phyloP scores from a whole-genome alignment of 108 stramenopile species.

The Cyclotella distinguenda region DNA sequence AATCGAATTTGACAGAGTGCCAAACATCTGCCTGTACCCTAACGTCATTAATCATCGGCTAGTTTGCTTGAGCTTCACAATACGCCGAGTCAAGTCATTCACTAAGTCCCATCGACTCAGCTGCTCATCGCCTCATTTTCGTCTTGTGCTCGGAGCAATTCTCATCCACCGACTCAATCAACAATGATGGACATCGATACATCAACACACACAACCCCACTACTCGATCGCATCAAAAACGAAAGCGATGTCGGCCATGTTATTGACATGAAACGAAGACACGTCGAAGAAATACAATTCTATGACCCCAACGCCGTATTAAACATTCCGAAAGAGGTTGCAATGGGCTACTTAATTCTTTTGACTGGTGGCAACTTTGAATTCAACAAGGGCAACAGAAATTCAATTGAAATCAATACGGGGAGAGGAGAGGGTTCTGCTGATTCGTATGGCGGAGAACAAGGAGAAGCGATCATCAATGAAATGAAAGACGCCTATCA shows the following conservation, averaged over 20 bases:
- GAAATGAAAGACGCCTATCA: background rate
- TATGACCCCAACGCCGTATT: conserved; percentile 27
- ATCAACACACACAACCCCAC: background rate
- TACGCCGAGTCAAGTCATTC: too few relatives aligned
- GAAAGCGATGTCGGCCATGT: background rate
- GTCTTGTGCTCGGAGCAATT: too few relatives aligned
- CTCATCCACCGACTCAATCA: background rate
- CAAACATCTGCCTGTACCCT: too few relatives aligned
- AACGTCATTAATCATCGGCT: too few relatives aligned
- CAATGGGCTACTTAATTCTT: conserved; percentile 39
- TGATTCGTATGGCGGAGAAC: background rate
- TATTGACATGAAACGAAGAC: background rate
- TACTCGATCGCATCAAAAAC: background rate
- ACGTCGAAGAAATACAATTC: conserved; percentile 20
- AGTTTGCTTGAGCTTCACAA: too few relatives aligned
- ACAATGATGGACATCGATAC: background rate
- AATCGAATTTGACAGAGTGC: too few relatives aligned
- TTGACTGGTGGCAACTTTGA: conserved; percentile 31
- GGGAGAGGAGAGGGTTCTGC: too few relatives aligned
- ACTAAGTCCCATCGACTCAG: too few relatives aligned
- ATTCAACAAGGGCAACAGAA: background rate
- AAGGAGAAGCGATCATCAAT: background rate
- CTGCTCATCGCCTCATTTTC: too few relatives aligned
- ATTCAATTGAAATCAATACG: too few relatives aligned
- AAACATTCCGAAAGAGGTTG: conserved; percentile 28